Base-by-base conservation (phyloP, 1,139 yeast species). In the Spencermartinsiella ligniputridi region DNA sequence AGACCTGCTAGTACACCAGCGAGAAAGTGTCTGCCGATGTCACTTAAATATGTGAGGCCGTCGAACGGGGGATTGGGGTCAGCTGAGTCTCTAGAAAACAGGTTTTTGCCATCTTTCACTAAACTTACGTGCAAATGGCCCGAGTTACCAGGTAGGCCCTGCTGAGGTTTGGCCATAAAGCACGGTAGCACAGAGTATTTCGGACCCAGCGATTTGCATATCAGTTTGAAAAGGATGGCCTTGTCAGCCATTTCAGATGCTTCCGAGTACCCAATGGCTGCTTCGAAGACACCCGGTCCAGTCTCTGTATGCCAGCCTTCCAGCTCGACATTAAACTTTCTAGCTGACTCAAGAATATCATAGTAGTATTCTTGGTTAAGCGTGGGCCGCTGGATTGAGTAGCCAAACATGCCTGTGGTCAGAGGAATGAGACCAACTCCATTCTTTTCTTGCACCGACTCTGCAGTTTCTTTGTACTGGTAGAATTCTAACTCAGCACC, bases 291-390 rank as follows among this genome's bases (percentile, higher is more conserved):
- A 12, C 70, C 69, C 6, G 70, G 70, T 3, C 70, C 70, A 1
- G 69, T 63, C 41, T 66, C 70, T 1, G 68, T 63, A 45, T 66
- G 69, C 63, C 66, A 64, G 3, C 68, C 66, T 44, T 66, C 70
- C 27, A 66, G 49, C 16, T 57, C 59, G 17, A 62, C 55, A 32
- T 55, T 55, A 21, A 64, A 52, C 11, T 47, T 41, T 8, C 45
- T 40, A 44, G 64, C 55, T 2, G 55, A 49, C 12, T 61, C 46
- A 39, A 62, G 50, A 24, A 66, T 54, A 22, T 54, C 60, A 41
- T 61, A 56, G 48, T 58, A 66, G 47, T 57, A 65, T 16, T 57
- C 62, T 40, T 56, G 53, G 42, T 63, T 61, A 25, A 60, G 53
- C 1, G 56, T 51, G 2, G 68, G 67, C 12, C 69, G 50, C 29